Percentiles rank a stretch among this genome's conserved stretches.
These are phyloP conservation scores for Calamus simplicifolius DNA, from an alignment of 176 grass and related monocot species.

Conservation along the genomic window DNA sequence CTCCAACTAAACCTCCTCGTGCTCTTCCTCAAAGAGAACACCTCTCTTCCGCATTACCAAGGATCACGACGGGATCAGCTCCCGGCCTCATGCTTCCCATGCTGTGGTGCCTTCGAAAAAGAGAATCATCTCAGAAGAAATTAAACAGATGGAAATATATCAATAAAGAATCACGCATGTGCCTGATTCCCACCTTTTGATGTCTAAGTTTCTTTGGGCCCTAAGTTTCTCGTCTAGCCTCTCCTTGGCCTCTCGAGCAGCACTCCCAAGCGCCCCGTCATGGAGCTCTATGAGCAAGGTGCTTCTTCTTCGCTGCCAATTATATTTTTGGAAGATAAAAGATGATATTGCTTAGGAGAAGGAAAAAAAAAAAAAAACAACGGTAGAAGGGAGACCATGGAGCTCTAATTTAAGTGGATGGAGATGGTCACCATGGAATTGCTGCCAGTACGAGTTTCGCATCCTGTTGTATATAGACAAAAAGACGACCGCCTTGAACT, in stretches of 20 bases:
- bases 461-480: slow-evolving; percentile 32
- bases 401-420: background rate
- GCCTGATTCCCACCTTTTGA: slow-evolving; percentile 32
- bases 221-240: slow-evolving; percentile 70
- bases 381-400: background rate
- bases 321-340: background rate
- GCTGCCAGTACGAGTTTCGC: slow-evolving; percentile 21
- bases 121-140: too few species aligned
- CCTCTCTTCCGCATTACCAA: slow-evolving; percentile 43
- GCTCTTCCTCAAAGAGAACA: slow-evolving; percentile 50
- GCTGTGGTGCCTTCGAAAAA: slow-evolving; percentile 47
- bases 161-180: too few species aligned
- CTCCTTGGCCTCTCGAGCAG: slow-evolving; percentile 78
- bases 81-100: slow-evolving; percentile 40
- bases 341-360: too few species aligned
- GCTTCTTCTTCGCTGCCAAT: slow-evolving; percentile 42
- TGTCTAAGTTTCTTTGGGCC: slow-evolving; percentile 20
- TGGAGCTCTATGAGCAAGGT: slow-evolving; percentile 36
- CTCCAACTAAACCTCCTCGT: slow-evolving; percentile 49
- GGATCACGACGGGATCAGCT: background rate
- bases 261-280: slow-evolving; percentile 49
- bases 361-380: background rate
- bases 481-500: slow-evolving; percentile 40
- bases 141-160: too few species aligned
- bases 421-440: slow-evolving; percentile 25